Conservation (phyloP, 1,139 yeast species). For the Saccharomyces hybrid region DNA sequence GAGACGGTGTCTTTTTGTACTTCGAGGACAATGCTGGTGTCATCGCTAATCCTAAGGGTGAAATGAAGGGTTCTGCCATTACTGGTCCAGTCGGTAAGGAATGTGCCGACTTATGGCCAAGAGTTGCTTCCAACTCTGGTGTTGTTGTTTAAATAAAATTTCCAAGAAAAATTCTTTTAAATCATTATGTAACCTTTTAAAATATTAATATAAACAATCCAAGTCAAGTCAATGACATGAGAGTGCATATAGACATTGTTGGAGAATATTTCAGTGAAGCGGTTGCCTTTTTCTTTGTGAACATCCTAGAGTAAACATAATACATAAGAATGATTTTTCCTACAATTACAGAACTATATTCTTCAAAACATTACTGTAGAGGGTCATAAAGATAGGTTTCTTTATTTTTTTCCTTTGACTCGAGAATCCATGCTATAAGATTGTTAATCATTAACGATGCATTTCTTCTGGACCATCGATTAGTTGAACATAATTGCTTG, state of each 20-base stretch:
- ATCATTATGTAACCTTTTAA: slow-evolving; percentile 4
- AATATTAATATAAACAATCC: slow-evolving; percentile 4
- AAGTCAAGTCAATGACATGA: neutral
- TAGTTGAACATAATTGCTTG: slow-evolving; percentile 84
- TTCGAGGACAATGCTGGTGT: slow-evolving; percentile 99
- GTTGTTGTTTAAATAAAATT: slow-evolving; percentile 76
- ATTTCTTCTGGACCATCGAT: slow-evolving; percentile 31
- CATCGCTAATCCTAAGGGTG: slow-evolving; percentile 99
- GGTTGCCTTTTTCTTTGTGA: neutral
- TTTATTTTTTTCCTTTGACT: neutral
- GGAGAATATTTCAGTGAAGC: neutral
- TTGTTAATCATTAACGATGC: neutral
- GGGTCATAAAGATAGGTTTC: neutral
- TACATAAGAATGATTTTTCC: neutral
- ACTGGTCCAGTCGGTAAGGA: slow-evolving; percentile 99
- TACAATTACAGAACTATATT: neutral
- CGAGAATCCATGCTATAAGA: neutral
- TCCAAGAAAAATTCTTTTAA: slow-evolving; percentile 4
- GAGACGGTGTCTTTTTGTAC: slow-evolving; percentile 99
- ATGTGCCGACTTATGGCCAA: slow-evolving; percentile 99
- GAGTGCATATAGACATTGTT: neutral
- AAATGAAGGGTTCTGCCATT: slow-evolving; percentile 99
- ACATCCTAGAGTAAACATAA: neutral
- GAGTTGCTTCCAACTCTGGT: slow-evolving; percentile 99
- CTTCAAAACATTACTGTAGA: neutral